Evolutionary conservation across 768 basidiomycete genomes (phyloP).

Genomic region (Rossbeevera mucosa): DNA sequence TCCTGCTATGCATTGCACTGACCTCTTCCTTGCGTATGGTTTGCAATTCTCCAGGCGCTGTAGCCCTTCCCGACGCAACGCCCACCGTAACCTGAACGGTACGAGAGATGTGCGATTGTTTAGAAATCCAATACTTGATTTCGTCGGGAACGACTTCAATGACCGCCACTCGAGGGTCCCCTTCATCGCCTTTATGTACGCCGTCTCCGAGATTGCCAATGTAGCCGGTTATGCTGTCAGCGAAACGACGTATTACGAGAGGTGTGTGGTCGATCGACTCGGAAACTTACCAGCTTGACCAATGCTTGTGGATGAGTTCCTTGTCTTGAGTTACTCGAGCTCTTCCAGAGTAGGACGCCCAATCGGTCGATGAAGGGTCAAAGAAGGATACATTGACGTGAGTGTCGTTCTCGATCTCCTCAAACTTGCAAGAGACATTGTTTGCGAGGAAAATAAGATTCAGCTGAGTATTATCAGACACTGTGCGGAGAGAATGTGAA

Average conservation of each 20-base stretch:
- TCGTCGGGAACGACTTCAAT: slow-evolving; percentile 78
- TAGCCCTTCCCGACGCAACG: slow-evolving; percentile 56
- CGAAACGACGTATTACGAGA: neutral
- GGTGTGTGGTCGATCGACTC: neutral
- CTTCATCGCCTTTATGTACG: slow-evolving; percentile 72
- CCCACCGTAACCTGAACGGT: slow-evolving; percentile 56
- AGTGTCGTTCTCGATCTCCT: slow-evolving; percentile 69
- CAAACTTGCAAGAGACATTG: slow-evolving; percentile 66
- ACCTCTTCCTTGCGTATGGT: slow-evolving; percentile 76
- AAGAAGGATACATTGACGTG: slow-evolving; percentile 81
- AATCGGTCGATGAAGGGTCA: slow-evolving; percentile 63
- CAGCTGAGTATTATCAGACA: slow-evolving; percentile 42
- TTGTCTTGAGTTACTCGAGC: slow-evolving; percentile 63
- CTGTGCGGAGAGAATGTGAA: slow-evolving; percentile 28
- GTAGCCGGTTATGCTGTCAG: slow-evolving; percentile 59
- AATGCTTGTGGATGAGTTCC: slow-evolving; percentile 60
- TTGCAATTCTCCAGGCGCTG: slow-evolving; percentile 70
- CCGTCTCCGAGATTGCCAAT: slow-evolving; percentile 87
- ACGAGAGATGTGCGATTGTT: slow-evolving; percentile 52
- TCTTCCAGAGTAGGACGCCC: slow-evolving; percentile 76
- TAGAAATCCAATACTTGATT: slow-evolving; percentile 78
- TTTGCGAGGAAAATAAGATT: slow-evolving; percentile 70
- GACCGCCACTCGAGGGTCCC: slow-evolving; percentile 74
- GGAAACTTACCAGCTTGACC: slow-evolving; percentile 46
- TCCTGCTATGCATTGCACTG: slow-evolving; percentile 14